Percentiles rank a stretch among this genome's conserved stretches.
phyloP scores from a whole-genome alignment of 2,329 filamentous ascomycete species.

The Periconia sp. region DNA sequence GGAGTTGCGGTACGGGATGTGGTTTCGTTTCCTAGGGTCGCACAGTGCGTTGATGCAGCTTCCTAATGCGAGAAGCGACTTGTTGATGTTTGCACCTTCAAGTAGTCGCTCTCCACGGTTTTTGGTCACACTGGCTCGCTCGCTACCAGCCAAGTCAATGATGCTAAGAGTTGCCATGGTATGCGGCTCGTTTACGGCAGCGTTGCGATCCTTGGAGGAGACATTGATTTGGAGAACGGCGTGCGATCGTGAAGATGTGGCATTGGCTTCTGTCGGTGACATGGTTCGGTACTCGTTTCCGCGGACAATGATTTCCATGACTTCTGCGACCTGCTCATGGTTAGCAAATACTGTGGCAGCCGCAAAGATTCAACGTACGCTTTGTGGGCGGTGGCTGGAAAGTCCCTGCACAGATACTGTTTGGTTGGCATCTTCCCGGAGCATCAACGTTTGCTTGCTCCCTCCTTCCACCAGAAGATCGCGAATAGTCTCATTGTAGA shows the following conservation, averaged over 20 bases:
- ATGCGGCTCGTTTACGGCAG: slow-evolving; percentile 87
- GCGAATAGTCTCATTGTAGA: slow-evolving; percentile 98
- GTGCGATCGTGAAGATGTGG: slow-evolving; percentile 94
- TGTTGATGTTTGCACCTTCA: slow-evolving; percentile 99
- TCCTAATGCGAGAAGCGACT: slow-evolving; percentile 88
- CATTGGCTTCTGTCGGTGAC: slow-evolving; percentile 95
- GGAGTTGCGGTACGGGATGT: slow-evolving; percentile 96
- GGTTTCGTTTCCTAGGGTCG: slow-evolving; percentile 85
- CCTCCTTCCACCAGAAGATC: slow-evolving; percentile 86
- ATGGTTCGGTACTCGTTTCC: slow-evolving; percentile 95
- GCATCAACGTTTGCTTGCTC: slow-evolving; percentile 81
- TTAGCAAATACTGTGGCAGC: slow-evolving; percentile 19
- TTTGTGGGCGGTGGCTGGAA: slow-evolving; percentile 85
- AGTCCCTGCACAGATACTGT: slow-evolving; percentile 88
- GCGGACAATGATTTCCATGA: slow-evolving; percentile 98
- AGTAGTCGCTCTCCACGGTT: slow-evolving; percentile 88
- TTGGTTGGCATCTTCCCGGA: slow-evolving; percentile 92
- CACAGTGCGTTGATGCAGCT: slow-evolving; percentile 99
- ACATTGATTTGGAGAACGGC: slow-evolving; percentile 97
- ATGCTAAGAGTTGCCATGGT: slow-evolving; percentile 98
- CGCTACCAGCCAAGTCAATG: slow-evolving; percentile 94
- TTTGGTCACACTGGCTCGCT: slow-evolving; percentile 93
- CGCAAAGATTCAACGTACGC: slow-evolving; percentile 57
- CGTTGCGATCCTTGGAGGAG: slow-evolving; percentile 90
- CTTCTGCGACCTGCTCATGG: slow-evolving; percentile 63